Evolutionary conservation across 805 yeast species (phyloP), one percentile per base, ranked within the genome.

Genomic region (Saccharomycopsis synnaedendra): DNA sequence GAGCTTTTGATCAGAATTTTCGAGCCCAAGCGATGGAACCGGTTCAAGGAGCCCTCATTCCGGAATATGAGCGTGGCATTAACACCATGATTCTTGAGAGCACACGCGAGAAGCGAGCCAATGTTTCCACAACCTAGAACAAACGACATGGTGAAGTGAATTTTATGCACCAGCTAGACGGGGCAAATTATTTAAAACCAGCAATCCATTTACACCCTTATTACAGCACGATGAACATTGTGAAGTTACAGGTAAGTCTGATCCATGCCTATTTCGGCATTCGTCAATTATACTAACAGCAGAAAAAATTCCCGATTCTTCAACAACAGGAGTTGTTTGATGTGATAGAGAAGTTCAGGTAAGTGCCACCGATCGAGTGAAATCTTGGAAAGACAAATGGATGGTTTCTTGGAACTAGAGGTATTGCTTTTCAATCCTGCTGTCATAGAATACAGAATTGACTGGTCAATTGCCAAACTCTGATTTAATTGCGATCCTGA

Each of bases 271-370:
- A 30, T 39, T 8, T 10, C 7, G n/a, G 27, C 19, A 5, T 40
- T 10, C 27, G 34, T 3, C 11, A 11, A 32, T n/a, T 10, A 8
- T 30, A 29, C 30, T 39, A 29, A 45, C 44, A 41, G 8, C 62
- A 81, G 80, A 86, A 78, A 68, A 90, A 86, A 68, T 89, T 77
- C 65, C 97, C 98, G 3, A 71, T 76, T 38, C 72, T 93, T 55
- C 75, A 80, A 35, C 97, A 93, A 64, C 85, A 85, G 55, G 97
- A 89, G 55, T 70, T 93, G 43, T 89, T 90, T 63, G 73, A 70
- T 37, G 75, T 93, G 49, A 85, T 90, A 58, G 96, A 90, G 50
- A 84, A 82, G 56, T 93, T 93, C 70, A 74, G 64, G 60, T 56
- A 56, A 46, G 64, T 58, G 31, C 29, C 4, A 10, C 9, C 39